Base-by-base conservation (phyloP, 306 rosid genomes). In the Ormosia semicastrata region DNA sequence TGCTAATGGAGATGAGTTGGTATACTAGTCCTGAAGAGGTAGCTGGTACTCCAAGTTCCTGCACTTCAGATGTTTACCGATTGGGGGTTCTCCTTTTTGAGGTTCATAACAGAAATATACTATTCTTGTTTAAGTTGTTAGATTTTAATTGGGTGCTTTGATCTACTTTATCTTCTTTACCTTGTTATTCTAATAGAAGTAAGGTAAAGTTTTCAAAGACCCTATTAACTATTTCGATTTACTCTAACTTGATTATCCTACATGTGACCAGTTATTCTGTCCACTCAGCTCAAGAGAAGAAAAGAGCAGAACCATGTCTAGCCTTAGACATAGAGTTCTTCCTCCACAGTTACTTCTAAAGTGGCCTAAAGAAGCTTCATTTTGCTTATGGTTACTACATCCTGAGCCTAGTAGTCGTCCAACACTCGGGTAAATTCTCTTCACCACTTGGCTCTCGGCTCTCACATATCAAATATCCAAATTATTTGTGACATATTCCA, bases 291-390 rank as follows among this genome's bases (percentile, higher is more conserved):
- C 98, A 53, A 90, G 94, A 87, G 98, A 95, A 85, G 99, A 91
- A 74, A 93, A 93, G 83, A 87, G 93, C 70, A 85, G 88, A 75
- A 92, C 97, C 32, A 95, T 95, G 99, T 93, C 96, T 68, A 92
- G 92, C 88, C 88, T 95, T 69, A 90, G 99, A 79, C 98, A 95
- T 74, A 87, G 99, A 85, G 98, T 95, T 84, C 97, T 95, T 86
- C 98, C 99, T 84, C 97, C 99, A n/a, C 98, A 89, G n/a, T 71
- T 95, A 79, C 94, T 95, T 83, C 89, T 87, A 81, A 95, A 93
- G 82, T 95, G 99, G 97, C 94, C 98, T 18, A 95, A 93, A 87
- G 97, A 92, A 91, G 99, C 99, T 85, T 92, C 98, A 13, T 95
- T 93, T 92, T 93, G 99, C 87, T 87, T 95, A 82, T 92, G 90